A percentile compares a stretch with the other conserved stretches of the same genome.
Conservation (phyloP, 768 basidiomycete genomes). For the Psilocybe cubensis region DNA sequence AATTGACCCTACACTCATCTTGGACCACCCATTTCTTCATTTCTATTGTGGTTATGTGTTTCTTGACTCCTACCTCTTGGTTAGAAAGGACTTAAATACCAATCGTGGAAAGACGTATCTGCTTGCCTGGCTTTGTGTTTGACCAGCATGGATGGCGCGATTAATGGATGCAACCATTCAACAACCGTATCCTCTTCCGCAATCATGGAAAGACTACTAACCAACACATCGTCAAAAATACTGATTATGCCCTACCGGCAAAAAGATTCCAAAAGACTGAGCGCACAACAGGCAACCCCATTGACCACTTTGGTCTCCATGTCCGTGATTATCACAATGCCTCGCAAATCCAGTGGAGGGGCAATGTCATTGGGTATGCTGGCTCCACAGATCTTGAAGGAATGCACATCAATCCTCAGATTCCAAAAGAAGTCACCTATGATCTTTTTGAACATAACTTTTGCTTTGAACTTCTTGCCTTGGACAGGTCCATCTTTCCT, state of each 20-base stretch:
- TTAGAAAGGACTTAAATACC: not conserved
- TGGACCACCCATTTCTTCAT: not conserved
- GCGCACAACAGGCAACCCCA: not conserved
- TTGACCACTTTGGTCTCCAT: not conserved
- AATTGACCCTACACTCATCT: not conserved
- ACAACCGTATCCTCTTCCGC: not conserved
- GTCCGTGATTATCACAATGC: not conserved
- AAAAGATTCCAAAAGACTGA: not conserved
- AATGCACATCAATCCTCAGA: not conserved
- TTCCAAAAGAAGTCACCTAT: not conserved
- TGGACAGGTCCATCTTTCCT: not conserved
- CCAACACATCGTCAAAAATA: not conserved
- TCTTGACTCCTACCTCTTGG: not conserved
- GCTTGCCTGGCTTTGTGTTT: not conserved
- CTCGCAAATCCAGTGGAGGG: not conserved
- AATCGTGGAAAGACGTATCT: not conserved
- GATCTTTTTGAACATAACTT: constrained; percentile 5
- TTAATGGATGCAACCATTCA: not conserved
- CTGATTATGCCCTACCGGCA: not conserved
- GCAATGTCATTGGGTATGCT: not conserved
- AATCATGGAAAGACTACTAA: not conserved
- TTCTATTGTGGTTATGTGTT: not conserved
- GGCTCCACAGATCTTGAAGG: not conserved
- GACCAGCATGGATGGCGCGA: not conserved
- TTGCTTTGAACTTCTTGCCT: not conserved